Percentiles rank a stretch among this genome's conserved stretches.
phyloP scores from a whole-genome alignment of 805 yeast genomes.

The Candida tammaniensis region DNA sequence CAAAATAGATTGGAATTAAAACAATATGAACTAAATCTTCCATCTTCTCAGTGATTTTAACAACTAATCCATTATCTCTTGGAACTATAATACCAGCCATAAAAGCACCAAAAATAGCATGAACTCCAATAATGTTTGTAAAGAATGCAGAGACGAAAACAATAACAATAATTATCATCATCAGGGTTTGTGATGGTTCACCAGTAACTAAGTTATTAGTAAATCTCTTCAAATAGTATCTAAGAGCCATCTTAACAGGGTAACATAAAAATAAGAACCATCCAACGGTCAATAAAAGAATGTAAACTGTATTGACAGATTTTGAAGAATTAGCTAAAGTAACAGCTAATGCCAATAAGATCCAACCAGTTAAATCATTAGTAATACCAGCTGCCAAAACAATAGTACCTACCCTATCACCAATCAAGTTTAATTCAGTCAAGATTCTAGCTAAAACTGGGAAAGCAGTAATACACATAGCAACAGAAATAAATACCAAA shows the following conservation, averaged over 20 bases:
- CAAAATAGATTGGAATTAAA: slow-evolving; percentile 75
- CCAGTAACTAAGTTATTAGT: slow-evolving; percentile 59
- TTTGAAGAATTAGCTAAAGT: slow-evolving; percentile 72
- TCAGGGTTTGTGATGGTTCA: slow-evolving; percentile 59
- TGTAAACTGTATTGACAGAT: slow-evolving; percentile 68
- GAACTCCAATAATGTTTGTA: slow-evolving; percentile 83
- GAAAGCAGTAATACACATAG: slow-evolving; percentile 81
- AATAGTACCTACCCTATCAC: slow-evolving; percentile 65
- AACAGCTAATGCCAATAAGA: slow-evolving; percentile 69
- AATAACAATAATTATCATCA: slow-evolving; percentile 51
- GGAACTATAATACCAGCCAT: slow-evolving; percentile 75
- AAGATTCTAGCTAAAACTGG: slow-evolving; percentile 80
- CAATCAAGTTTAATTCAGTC: slow-evolving; percentile 66
- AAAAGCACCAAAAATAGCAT: slow-evolving; percentile 84
- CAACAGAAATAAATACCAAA: slow-evolving; percentile 79
- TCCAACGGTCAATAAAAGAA: slow-evolving; percentile 60
- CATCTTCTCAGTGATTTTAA: slow-evolving; percentile 66
- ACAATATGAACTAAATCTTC: slow-evolving; percentile 75
- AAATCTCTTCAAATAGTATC: slow-evolving; percentile 39
- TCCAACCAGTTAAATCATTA: slow-evolving; percentile 81
- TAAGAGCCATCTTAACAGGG: slow-evolving; percentile 53
- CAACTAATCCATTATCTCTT: slow-evolving; percentile 69
- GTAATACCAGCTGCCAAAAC: slow-evolving; percentile 84
- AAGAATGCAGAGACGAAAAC: slow-evolving; percentile 70
- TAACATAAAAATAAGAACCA: slow-evolving; percentile 63